phyloP scores from a whole-genome alignment of 176 grass and related monocot species.

The Poa annua region DNA sequence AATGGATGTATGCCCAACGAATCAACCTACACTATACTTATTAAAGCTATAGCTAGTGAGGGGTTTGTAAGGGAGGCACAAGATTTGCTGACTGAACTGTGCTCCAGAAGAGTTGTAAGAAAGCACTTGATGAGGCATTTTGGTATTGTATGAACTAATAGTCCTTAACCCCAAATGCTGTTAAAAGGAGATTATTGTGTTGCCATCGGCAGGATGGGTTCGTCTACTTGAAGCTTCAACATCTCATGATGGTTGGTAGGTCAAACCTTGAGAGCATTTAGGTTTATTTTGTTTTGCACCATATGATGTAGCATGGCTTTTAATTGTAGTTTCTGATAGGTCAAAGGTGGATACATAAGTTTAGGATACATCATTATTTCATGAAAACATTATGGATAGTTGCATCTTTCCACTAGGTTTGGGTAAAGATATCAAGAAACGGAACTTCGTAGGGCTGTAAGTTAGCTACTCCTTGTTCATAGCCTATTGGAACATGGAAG shows the following conservation, averaged over 20 bases:
- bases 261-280: not conserved
- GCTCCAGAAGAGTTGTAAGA: constrained; percentile 45
- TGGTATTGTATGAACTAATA: constrained; percentile 36
- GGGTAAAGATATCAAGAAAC: constrained; percentile 22
- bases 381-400: not conserved
- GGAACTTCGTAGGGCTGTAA: constrained; percentile 4
- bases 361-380: not conserved
- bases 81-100: constrained; percentile 47
- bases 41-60: constrained; percentile 55
- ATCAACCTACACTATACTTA: constrained; percentile 56
- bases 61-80: constrained; percentile 56
- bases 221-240: constrained; percentile 30
- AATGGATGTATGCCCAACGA: constrained; percentile 52
- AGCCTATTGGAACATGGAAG: not conserved
- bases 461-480: not conserved
- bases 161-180: constrained; percentile 14
- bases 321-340: constrained; percentile 33
- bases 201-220: not conserved
- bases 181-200: not conserved
- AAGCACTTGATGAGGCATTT: constrained; percentile 50
- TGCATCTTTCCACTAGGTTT: not conserved
- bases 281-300: not conserved
- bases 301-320: not conserved
- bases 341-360: not conserved
- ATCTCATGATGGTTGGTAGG: constrained; percentile 10